Base-by-base conservation (phyloP, 192 early-diverging fungal genomes). In the Kickxella alabastrina region DNA sequence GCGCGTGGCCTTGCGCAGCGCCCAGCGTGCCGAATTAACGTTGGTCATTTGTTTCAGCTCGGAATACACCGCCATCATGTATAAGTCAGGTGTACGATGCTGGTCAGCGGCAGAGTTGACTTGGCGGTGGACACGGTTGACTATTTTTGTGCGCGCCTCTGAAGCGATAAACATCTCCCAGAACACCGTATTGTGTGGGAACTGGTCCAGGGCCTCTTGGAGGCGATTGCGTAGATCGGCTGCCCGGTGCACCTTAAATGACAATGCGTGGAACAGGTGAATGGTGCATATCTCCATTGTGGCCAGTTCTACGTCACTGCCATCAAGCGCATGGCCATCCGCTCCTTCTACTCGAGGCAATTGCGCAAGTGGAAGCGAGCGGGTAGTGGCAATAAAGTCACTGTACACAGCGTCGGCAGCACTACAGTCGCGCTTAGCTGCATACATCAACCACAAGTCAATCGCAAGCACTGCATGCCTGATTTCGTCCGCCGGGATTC, bases 121-220 rank as follows among this genome's bases (percentile, higher is more conserved):
- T 6, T 38, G 47, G 27, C 48, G 29, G 19, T 25, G 39, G 46
- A 61, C 54, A 4, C 54, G 53, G 17, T 19, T 31, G 23, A 44
- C 39, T 7, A 63, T 28, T 2, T 19, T 29, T 10, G 45, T 9
- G n/a, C 50, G 65, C 14, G 41, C 27, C 31, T 61, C 66, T 27
- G 31, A 46, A 13, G 10, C 10, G 13, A 54, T 15, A 6, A 63
- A 36, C 54, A 70, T 70, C 14, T 70, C 55, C 67, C 67, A 70
- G 24, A 70, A 31, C 10, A 42, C 51, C 18, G 45, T 54, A 28
- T 35, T 63, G 32, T 62, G 55, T 13, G 60, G 60, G 22, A 35
- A 54, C n/a, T 6, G 27, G n/a, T 21, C 28, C 6, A 70, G 15
- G 0, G 55, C 49, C 2, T 6, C 15, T 36, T 50, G 37, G 53